phyloP scores from a whole-genome alignment of 177 flowering plant genomes.

The Vitis hybrid region DNA sequence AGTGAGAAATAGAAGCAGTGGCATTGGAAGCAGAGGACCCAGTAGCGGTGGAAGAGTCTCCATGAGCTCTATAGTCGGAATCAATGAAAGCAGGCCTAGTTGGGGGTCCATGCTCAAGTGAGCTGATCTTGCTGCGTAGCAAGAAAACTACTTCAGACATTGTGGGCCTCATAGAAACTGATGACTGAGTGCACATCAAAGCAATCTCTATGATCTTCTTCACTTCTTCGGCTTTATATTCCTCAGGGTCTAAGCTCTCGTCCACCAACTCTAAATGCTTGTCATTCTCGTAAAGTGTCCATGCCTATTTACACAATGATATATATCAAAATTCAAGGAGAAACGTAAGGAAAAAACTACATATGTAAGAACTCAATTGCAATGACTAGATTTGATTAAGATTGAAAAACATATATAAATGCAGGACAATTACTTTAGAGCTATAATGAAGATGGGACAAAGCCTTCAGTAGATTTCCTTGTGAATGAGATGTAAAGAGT shows the following conservation, averaged over 20 bases:
- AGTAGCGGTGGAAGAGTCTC: too few relatives aligned
- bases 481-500: too few relatives aligned
- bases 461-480: too few relatives aligned
- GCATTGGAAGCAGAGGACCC: too few relatives aligned
- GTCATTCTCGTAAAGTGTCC: constrained; percentile 39
- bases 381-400: too few relatives aligned
- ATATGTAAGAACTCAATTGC: too few relatives aligned
- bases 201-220: constrained; percentile 39
- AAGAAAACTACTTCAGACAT: constrained; percentile 45
- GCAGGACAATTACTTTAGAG: too few relatives aligned
- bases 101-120: constrained; percentile 4
- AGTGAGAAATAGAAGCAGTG: too few relatives aligned
- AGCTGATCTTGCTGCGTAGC: constrained; percentile 16
- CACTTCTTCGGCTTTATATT: constrained; percentile 26
- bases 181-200: constrained; percentile 40
- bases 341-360: too few relatives aligned
- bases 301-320: constrained; percentile 26
- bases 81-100: constrained; percentile 22
- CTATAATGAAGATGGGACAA: too few relatives aligned
- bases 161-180: constrained; percentile 32
- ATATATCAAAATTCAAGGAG: background rate
- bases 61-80: too few relatives aligned
- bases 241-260: constrained; percentile 27
- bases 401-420: too few relatives aligned
- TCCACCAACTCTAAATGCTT: constrained; percentile 34